Evolutionary conservation across 129 eudicot genomes (phyloP).

Genomic region (Chrysanthemum lavandulifolium): DNA sequence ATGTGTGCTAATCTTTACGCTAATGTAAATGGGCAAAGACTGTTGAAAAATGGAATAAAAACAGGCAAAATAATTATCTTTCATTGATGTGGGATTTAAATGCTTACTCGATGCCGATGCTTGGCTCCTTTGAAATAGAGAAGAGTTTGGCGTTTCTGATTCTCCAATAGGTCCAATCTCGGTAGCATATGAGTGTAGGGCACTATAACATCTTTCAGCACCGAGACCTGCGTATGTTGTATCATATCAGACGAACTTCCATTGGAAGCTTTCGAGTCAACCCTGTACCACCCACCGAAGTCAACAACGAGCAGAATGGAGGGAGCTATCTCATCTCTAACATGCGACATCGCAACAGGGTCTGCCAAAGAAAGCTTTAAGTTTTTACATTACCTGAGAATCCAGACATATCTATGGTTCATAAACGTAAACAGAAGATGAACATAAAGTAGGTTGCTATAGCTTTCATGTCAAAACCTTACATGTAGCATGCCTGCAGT

Average conservation of each 20-base stretch:
- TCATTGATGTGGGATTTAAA: not conserved
- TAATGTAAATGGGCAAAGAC: too few relatives aligned
- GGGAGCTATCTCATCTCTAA: conserved; percentile 78
- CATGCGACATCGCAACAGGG: conserved; percentile 99
- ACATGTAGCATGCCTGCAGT: conserved; percentile 8
- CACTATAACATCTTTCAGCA: conserved; percentile 85
- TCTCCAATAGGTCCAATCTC: conserved; percentile 48
- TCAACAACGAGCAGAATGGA: conserved; percentile 90
- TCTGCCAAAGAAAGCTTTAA: conserved; percentile 99
- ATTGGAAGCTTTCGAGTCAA: conserved; percentile 68
- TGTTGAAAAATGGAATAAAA: too few relatives aligned
- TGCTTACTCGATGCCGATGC: conserved; percentile 92
- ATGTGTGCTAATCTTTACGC: too few relatives aligned
- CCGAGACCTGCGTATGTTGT: conserved; percentile 89
- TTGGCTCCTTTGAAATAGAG: conserved; percentile 97
- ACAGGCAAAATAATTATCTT: not conserved
- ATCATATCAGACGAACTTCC: conserved; percentile 61
- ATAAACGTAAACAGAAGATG: conserved; percentile 6
- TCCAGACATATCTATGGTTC: conserved; percentile 23
- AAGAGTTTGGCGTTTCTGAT: conserved; percentile 61
- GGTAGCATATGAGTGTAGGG: conserved; percentile 89
- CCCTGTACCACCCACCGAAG: conserved; percentile 93
- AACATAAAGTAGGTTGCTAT: conserved; percentile 1
- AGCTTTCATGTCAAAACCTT: not conserved
- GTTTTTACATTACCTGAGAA: conserved; percentile 83